Percentiles rank a stretch among this genome's conserved stretches.
Conservation (phyloP, 2,329 filamentous ascomycete genomes). For the Metarhizium sp. region DNA sequence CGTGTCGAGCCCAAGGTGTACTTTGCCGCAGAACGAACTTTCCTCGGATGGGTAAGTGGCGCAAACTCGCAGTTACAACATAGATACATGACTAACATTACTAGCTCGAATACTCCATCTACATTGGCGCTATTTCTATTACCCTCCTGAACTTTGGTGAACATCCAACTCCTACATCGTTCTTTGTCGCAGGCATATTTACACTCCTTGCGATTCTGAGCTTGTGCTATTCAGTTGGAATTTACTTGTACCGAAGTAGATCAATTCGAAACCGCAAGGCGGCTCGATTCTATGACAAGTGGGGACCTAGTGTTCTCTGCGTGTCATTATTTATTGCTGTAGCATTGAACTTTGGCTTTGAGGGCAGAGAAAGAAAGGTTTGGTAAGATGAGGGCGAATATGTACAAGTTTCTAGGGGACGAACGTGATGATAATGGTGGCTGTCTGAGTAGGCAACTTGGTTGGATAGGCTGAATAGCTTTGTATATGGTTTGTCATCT, state of each 20-base stretch:
- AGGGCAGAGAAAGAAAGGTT: slow-evolving; percentile 52
- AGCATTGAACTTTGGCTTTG: slow-evolving; percentile 68
- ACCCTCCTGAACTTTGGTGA: slow-evolving; percentile 74
- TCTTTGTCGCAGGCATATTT: slow-evolving; percentile 67
- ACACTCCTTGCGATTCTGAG: slow-evolving; percentile 70
- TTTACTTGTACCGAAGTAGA: slow-evolving; percentile 81
- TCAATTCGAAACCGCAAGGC: slow-evolving; percentile 76
- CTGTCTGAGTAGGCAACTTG: not conserved
- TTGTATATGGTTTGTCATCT: not conserved
- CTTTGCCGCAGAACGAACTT: slow-evolving; percentile 92
- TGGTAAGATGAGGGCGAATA: slow-evolving; percentile 30
- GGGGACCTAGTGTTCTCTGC: slow-evolving; percentile 74
- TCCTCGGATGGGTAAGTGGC: slow-evolving; percentile 73
- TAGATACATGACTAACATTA: not conserved
- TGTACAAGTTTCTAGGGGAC: not conserved
- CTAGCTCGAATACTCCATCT: slow-evolving; percentile 89
- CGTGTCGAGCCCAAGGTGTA: slow-evolving; percentile 97
- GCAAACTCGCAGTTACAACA: not conserved
- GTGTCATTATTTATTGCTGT: slow-evolving; percentile 64
- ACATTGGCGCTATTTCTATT: slow-evolving; percentile 79
- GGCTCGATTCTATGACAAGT: slow-evolving; percentile 86
- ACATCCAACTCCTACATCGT: slow-evolving; percentile 46
- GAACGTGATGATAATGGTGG: not conserved
- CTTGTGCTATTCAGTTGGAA: slow-evolving; percentile 71
- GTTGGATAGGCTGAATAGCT: not conserved